A percentile compares a stretch with the other conserved stretches of the same genome.
phyloP scores from a whole-genome alignment of 768 basidiomycete genomes.

The Paxillus ammoniavirescens region DNA sequence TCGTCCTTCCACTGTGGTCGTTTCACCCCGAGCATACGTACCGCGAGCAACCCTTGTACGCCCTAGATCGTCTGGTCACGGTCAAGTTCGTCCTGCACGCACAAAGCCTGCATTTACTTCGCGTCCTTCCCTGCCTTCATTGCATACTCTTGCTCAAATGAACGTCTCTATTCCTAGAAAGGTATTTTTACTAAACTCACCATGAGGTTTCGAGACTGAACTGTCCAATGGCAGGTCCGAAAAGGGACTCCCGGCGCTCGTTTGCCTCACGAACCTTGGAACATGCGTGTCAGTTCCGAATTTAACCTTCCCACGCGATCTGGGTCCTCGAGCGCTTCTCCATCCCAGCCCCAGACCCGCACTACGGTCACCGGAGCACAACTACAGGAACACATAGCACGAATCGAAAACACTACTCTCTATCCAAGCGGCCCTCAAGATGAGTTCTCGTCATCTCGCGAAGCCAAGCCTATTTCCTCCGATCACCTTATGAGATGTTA shows the following conservation, averaged over 20 bases:
- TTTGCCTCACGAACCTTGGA: slow-evolving; percentile 44
- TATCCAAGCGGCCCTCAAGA: slow-evolving; percentile 1
- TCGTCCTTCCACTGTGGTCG: slow-evolving; percentile 11
- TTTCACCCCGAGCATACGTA: slow-evolving; percentile 9
- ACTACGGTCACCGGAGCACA: background rate
- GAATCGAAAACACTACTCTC: background rate
- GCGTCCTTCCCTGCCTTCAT: slow-evolving; percentile 43
- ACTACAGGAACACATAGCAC: background rate
- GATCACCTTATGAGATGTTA: slow-evolving; percentile 1
- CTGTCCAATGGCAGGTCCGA: slow-evolving; percentile 29
- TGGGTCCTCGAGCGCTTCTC: background rate
- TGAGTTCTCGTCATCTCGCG: slow-evolving; percentile 7
- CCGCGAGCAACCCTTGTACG: slow-evolving; percentile 16
- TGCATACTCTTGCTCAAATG: slow-evolving; percentile 37
- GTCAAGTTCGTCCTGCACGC: slow-evolving; percentile 38
- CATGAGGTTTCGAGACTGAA: background rate
- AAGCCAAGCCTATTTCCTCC: slow-evolving; percentile 6
- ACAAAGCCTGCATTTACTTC: slow-evolving; percentile 40
- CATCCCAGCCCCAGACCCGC: slow-evolving; percentile 1
- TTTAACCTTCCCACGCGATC: slow-evolving; percentile 6
- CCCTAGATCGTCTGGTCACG: slow-evolving; percentile 34
- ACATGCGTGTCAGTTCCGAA: slow-evolving; percentile 23
- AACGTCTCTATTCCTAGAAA: slow-evolving; percentile 36
- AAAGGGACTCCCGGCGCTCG: slow-evolving; percentile 43
- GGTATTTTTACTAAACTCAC: slow-evolving; percentile 22